Conservation (phyloP, 305 asterid species). For the Striga hermonthica region DNA sequence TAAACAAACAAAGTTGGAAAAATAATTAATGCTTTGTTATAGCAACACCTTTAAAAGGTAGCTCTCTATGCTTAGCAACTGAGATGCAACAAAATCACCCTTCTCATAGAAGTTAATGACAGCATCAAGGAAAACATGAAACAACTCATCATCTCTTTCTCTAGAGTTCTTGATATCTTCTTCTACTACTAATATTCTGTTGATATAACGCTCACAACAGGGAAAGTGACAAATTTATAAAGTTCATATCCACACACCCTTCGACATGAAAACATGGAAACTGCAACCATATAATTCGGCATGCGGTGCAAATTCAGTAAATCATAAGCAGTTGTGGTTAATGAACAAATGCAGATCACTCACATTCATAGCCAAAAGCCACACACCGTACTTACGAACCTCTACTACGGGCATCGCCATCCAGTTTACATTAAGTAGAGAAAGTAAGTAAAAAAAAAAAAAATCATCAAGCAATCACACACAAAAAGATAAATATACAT, state of each 20-base stretch:
- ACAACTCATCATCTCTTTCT: conserved; percentile 55
- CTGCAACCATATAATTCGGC: conserved; percentile 7
- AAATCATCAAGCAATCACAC: too few relatives aligned
- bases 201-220: conserved; percentile 69
- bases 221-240: conserved; percentile 29
- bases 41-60: conserved; percentile 75
- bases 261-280: conserved; percentile 3
- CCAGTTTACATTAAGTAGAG: conserved; percentile 44
- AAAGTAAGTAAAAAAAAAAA: conserved; percentile 18
- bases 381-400: conserved; percentile 75
- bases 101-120: conserved; percentile 57
- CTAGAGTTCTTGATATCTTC: conserved; percentile 61
- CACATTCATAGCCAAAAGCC: conserved; percentile 94
- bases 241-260: conserved; percentile 7
- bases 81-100: conserved; percentile 82
- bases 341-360: conserved; percentile 35
- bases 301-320: background rate
- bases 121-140: conserved; percentile 51
- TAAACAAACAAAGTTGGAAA: conserved; percentile 81
- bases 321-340: conserved; percentile 20
- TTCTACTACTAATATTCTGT: conserved; percentile 84
- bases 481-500: too few relatives aligned
- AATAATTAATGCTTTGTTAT: conserved; percentile 29
- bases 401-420: conserved; percentile 99
- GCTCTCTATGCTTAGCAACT: conserved; percentile 57